Evolutionary conservation across 257 asterid genomes (phyloP).

Genomic region (Solanum paucissectum): DNA sequence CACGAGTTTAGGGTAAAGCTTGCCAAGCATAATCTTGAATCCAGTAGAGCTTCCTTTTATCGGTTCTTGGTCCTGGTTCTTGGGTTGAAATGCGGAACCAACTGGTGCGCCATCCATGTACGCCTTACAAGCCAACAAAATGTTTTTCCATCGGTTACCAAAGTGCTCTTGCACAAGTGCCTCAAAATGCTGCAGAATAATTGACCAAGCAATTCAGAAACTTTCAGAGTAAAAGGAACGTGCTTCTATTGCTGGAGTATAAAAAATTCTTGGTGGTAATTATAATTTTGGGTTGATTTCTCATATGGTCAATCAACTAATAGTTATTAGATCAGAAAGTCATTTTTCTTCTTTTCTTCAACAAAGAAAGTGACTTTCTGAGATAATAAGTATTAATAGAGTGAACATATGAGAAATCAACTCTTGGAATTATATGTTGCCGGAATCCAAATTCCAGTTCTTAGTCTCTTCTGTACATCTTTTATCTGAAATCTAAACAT

Average conservation of each 20-base stretch:
- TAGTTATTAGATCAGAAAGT: not conserved
- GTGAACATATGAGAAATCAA: not conserved
- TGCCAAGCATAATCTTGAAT: constrained; percentile 76
- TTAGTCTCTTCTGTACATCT: not conserved
- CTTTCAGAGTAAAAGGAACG: not conserved
- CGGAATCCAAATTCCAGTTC: not conserved
- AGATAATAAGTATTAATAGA: not conserved
- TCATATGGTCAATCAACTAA: not conserved
- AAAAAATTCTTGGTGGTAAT: not conserved
- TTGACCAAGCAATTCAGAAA: not conserved
- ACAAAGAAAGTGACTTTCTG: not conserved
- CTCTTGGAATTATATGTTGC: not conserved
- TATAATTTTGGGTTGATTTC: not conserved
- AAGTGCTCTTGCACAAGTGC: constrained; percentile 76
- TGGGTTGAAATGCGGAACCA: constrained; percentile 35
- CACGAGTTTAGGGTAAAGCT: constrained; percentile 61
- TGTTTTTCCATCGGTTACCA: constrained; percentile 30
- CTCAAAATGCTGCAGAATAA: constrained; percentile 67
- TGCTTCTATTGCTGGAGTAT: not conserved
- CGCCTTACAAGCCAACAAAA: constrained; percentile 58
- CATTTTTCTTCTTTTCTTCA: not conserved
- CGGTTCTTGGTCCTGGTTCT: constrained; percentile 19
- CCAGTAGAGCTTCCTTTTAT: constrained; percentile 65
- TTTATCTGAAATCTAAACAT: not conserved
- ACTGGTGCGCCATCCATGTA: constrained; percentile 77